Evolutionary conservation across 768 basidiomycete genomes (phyloP), one percentile per base, ranked within the genome.

Genomic region (Ramaria rubella): DNA sequence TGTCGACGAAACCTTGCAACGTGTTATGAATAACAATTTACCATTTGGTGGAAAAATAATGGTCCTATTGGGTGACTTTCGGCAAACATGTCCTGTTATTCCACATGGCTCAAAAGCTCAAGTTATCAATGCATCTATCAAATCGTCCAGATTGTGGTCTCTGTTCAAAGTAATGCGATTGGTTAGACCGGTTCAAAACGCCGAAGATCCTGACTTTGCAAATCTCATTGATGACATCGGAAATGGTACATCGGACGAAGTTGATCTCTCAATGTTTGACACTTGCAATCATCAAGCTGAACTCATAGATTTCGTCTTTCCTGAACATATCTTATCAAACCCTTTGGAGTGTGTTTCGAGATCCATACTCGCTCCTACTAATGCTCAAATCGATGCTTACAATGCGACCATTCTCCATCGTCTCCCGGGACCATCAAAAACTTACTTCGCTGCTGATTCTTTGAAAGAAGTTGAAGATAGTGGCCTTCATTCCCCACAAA

Each of bases 11-110:
- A 61, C 67, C 0, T 69, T 66, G 27, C 65, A 66, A 4, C 59
- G 59, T 6, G 60, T 71, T 26, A 70, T 64, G 63, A 43, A 59
- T 4, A 67, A 23, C 11, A 52, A 68, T 40, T 36, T 56, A 14
- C 69, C 68, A 0, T 77, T 75, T 63, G 73, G 73, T 1, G 73
- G 71, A 1, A 75, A 71, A 49, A 57, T 67, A 14, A 54, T 74
- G 12, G 55, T 76, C 21, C 64, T 70, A 2, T 61, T 72, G 1
- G 75, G 73, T 0, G 74, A 75, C 59, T 75, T 76, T 59, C 61
- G 73, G 0, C 75, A 76, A 59, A 73, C 69, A 1, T 70, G 66
- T 42, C 76, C 75, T 17, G 72, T 76, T 14, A 62, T 75, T 17
- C 51, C 60, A 9, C 24, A 66, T 1, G 73, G 70, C 0, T 65